A percentile compares a stretch with the other conserved stretches of the same genome.
Evolutionary conservation across 2,329 filamentous ascomycete genomes (phyloP).

Genomic region (Exophiala mesophila): DNA sequence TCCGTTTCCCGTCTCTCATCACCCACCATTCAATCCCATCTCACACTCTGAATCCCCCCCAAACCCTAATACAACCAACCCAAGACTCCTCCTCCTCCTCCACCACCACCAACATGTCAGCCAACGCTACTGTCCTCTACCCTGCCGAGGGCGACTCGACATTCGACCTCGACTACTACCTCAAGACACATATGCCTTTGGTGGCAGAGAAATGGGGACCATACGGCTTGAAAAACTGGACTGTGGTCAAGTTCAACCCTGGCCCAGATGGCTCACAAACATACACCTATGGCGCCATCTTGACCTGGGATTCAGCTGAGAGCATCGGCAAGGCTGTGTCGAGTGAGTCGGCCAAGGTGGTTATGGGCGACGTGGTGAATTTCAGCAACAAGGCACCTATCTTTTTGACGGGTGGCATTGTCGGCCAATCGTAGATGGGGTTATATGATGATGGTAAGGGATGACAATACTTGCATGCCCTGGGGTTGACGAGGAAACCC

Average conservation of each 20-base stretch:
- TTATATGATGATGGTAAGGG: too few relatives aligned
- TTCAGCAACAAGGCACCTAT: slow-evolving; percentile 21
- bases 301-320: slow-evolving; percentile 20
- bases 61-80: too few relatives aligned
- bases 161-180: slow-evolving; percentile 50
- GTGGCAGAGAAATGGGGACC: slow-evolving; percentile 37
- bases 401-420: slow-evolving; percentile 15
- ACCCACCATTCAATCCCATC: too few relatives aligned
- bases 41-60: too few relatives aligned
- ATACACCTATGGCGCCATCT: slow-evolving; percentile 11
- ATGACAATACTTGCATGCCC: too few relatives aligned
- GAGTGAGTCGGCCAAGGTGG: slow-evolving; percentile 2
- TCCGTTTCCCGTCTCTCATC: too few relatives aligned
- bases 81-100: not conserved
- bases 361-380: slow-evolving; percentile 21
- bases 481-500: too few relatives aligned
- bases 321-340: slow-evolving; percentile 12
- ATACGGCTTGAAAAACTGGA: slow-evolving; percentile 35
- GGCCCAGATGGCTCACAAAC: slow-evolving; percentile 13
- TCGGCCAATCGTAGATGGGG: slow-evolving; percentile 1
- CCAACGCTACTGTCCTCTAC: slow-evolving; percentile 32
- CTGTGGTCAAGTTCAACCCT: slow-evolving; percentile 13
- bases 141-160: slow-evolving; percentile 36
- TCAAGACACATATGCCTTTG: slow-evolving; percentile 44
- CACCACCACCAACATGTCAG: not conserved